Base-by-base conservation (phyloP, 352 stramenopile species). In the Globisporangium canariense region DNA sequence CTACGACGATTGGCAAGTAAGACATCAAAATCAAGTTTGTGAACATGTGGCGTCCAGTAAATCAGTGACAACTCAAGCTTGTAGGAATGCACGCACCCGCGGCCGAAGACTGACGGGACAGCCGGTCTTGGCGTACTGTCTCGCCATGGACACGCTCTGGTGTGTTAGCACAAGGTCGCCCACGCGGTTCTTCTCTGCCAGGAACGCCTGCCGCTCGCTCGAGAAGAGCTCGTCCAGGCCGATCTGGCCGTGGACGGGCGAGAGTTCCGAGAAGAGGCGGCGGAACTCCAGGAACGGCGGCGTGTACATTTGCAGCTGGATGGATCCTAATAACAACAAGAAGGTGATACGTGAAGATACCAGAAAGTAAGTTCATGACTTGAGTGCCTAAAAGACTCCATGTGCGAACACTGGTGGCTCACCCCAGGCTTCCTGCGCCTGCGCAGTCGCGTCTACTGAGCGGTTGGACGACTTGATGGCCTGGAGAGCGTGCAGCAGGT, bases 101-200 rank as follows among this genome's bases (percentile, higher is more conserved):
- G 80, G 72, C 13, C 84, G 77, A 3, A 93, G 65, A 57, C 70
- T 83, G 25, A 75, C 60, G 18, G 82, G 82, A 36, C 81, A 91
- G 9, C 81, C 84, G 3, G 84, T 91, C 73, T 91, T 91, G 56
- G 81, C 83, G 65, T 83, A 93, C 58, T 93, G 84, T 16, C 84
- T 60, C 43, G 84, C 84, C 74, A 90, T 93, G 14, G 79, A 82
- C 20, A 84, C 68, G 59, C 79, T 91, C 56, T 84, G 74, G 41
- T 89, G 78, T 5, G 70, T 59, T 28, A 88, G 64, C 11, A 93
- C 82, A 28, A 88, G 65, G 51, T 89, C 81, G 7, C 84, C 84
- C 3, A 93, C 69, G 16, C 81, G 79, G 50, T 77, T 78, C 58
- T 91, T 93, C 63, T 91, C 82, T 5, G 54, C 41, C 2, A 90